These are phyloP conservation scores for Phoenix dactylifera DNA, from an alignment of 176 grass and related monocot genomes.

Conservation along the genomic window DNA sequence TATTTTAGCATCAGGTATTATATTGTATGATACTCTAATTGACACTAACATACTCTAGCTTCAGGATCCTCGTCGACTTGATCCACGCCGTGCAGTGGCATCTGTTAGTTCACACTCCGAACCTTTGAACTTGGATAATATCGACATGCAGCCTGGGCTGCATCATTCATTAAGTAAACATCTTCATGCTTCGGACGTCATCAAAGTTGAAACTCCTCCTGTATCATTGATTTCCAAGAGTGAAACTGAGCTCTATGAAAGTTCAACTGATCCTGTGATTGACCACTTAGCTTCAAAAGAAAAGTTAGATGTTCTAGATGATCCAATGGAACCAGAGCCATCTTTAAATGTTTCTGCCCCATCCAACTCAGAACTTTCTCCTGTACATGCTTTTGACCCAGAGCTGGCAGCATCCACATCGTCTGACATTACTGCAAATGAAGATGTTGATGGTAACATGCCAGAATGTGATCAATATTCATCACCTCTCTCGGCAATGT, in stretches of 20 bases:
- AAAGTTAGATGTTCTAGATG: constrained; percentile 28
- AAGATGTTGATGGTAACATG: constrained; percentile 40
- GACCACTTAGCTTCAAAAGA: constrained; percentile 25
- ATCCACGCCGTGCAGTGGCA: constrained; percentile 68
- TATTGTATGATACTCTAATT: neutral
- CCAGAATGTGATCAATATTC: constrained; percentile 52
- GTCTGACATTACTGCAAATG: constrained; percentile 38
- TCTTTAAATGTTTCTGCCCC: constrained; percentile 21
- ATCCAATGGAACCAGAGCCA: constrained; percentile 18
- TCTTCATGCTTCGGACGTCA: constrained; percentile 23
- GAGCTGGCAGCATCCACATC: constrained; percentile 41
- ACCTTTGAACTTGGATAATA: constrained; percentile 36
- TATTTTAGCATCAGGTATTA: no score
- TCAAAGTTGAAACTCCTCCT: constrained; percentile 24
- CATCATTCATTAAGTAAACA: constrained; percentile 30
- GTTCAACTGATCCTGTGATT: neutral
- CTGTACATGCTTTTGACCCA: constrained; percentile 23
- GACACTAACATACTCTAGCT: neutral
- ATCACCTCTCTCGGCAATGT: constrained; percentile 21
- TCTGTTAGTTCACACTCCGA: constrained; percentile 24
- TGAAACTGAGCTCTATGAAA: constrained; percentile 5
- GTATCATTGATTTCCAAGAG: constrained; percentile 8
- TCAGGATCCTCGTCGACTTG: constrained; percentile 95
- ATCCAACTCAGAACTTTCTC: constrained; percentile 16
- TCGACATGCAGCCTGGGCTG: constrained; percentile 18